Conservation (phyloP, 2,329 filamentous ascomycete species). For the Colletotrichum orchidophilum region DNA sequence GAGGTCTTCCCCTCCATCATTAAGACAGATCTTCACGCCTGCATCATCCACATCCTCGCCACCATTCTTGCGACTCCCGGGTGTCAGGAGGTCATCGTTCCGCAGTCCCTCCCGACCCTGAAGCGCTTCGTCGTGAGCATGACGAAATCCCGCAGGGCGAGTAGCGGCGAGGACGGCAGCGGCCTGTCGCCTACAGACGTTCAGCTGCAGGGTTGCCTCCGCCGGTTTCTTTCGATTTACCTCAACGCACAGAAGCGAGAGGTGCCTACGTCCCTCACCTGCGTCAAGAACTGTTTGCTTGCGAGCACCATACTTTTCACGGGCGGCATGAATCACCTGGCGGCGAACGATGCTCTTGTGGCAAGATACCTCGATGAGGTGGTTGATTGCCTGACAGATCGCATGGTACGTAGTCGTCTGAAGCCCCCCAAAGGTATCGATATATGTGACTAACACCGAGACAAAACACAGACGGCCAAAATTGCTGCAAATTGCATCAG, state of each 20-base stretch:
- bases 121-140: conserved; percentile 89
- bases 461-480: conserved; percentile 72
- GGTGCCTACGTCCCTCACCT: conserved; percentile 78
- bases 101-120: conserved; percentile 88
- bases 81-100: conserved; percentile 89
- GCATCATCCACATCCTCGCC: conserved; percentile 95
- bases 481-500: conserved; percentile 91
- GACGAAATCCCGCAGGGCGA: conserved; percentile 54
- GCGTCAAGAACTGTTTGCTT: conserved; percentile 92
- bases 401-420: conserved; percentile 70
- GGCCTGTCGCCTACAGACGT: conserved; percentile 63
- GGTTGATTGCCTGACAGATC: conserved; percentile 82
- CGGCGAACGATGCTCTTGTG: conserved; percentile 79
- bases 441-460: conserved; percentile 20
- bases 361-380: conserved; percentile 81
- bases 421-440: conserved; percentile 39
- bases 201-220: conserved; percentile 84
- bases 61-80: conserved; percentile 88
- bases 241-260: conserved; percentile 80
- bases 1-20: conserved; percentile 97
- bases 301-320: conserved; percentile 91
- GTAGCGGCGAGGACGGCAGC: conserved; percentile 39
- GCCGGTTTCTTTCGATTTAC: conserved; percentile 84
- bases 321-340: conserved; percentile 77
- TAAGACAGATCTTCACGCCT: conserved; percentile 94